Evolutionary conservation across 768 basidiomycete genomes (phyloP).

Genomic region (Tulasnella calospora): DNA sequence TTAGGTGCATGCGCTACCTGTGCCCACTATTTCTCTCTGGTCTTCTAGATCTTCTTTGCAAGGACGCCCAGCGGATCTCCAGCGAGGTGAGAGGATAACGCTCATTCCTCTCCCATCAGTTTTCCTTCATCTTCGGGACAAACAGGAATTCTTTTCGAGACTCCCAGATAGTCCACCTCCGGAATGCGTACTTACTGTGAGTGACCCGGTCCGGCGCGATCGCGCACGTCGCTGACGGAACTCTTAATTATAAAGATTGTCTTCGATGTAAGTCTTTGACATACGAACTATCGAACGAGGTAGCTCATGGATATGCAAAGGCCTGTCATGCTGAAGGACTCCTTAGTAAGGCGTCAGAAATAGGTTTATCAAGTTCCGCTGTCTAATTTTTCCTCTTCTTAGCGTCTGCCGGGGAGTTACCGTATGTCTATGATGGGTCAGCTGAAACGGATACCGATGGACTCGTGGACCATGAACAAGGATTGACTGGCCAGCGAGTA

Average conservation of each 20-base stretch:
- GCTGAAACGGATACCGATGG: neutral
- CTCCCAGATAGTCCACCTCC: neutral
- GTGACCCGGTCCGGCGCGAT: neutral
- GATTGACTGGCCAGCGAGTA: neutral
- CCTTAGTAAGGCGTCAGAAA: neutral
- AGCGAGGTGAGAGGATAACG: neutral
- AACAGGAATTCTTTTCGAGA: neutral
- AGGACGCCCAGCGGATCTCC: neutral
- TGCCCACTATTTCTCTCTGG: neutral
- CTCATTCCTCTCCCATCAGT: neutral
- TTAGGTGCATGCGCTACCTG: neutral
- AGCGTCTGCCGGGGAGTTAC: neutral
- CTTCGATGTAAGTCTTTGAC: neutral
- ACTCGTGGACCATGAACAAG: neutral
- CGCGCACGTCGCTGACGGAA: neutral
- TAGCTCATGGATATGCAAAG: neutral
- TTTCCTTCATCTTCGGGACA: neutral
- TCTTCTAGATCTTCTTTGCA: neutral
- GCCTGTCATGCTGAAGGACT: neutral
- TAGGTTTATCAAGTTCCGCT: neutral
- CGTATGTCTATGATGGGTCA: neutral
- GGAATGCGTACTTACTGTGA: neutral
- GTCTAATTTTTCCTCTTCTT: neutral
- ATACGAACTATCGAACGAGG: neutral
- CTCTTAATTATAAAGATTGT: neutral